A percentile compares a stretch with the other conserved stretches of the same genome.
Evolutionary conservation across 2,329 filamentous ascomycete genomes (phyloP).

Genomic region (Eutypella sp.): DNA sequence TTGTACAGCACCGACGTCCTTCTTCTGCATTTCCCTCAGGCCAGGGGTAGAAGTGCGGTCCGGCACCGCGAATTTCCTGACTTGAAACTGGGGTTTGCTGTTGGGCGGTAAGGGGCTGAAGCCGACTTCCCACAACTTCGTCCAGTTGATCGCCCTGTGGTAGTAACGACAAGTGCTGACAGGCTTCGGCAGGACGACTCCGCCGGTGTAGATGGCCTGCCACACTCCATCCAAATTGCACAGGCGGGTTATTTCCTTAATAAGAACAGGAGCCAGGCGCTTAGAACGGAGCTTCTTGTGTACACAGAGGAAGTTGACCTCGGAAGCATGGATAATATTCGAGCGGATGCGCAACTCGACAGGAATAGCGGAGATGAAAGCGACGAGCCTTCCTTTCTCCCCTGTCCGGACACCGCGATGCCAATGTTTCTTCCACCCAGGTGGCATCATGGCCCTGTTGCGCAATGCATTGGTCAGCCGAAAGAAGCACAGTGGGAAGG

Average conservation of each 20-base stretch:
- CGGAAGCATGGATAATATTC: conserved; percentile 70
- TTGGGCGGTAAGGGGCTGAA: conserved; percentile 83
- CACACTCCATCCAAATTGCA: conserved; percentile 84
- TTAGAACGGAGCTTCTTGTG: conserved; percentile 97
- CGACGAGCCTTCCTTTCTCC: conserved; percentile 80
- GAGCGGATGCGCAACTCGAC: conserved; percentile 75
- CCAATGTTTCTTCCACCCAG: conserved; percentile 91
- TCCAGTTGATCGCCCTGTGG: conserved; percentile 90
- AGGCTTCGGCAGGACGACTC: conserved; percentile 84
- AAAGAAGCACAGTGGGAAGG: background rate
- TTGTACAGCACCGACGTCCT: conserved; percentile 72
- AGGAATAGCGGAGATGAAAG: conserved; percentile 92
- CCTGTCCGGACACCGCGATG: conserved; percentile 88
- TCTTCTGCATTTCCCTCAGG: conserved; percentile 71
- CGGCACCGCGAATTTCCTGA: conserved; percentile 80
- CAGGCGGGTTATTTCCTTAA: conserved; percentile 93
- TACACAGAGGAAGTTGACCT: conserved; percentile 97
- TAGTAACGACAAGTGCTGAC: conserved; percentile 93
- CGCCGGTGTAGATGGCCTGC: conserved; percentile 95
- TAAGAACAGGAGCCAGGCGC: conserved; percentile 85
- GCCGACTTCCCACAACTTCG: conserved; percentile 89
- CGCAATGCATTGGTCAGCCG: conserved; percentile 1
- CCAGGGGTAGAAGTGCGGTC: conserved; percentile 67
- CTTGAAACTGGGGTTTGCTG: conserved; percentile 80
- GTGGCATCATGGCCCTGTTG: conserved; percentile 81